Percentiles rank a stretch among this genome's conserved stretches.
These are phyloP conservation scores for Moesziomyces antarcticus DNA, from an alignment of 1,284 basidiomycete genomes.

Conservation along the genomic window DNA sequence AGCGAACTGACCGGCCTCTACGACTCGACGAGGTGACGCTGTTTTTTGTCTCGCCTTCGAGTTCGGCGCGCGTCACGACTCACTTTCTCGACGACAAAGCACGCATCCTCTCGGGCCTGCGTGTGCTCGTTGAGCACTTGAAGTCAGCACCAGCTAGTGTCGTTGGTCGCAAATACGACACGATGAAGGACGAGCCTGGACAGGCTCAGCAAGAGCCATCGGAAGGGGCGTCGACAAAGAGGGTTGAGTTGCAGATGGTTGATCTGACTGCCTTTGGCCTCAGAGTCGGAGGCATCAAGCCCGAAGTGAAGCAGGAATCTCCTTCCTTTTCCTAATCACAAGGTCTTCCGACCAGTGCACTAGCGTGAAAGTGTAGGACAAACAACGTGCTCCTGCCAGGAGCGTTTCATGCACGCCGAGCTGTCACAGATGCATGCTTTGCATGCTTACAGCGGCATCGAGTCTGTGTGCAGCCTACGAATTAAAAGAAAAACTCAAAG, in stretches of 20 bases:
- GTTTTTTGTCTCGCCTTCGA: conserved; percentile 55
- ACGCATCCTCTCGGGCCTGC: conserved; percentile 42
- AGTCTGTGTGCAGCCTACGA: too few relatives aligned
- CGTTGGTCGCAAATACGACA: not conserved
- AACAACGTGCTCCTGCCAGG: not conserved
- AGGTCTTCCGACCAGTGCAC: not conserved
- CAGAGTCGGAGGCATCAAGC: not conserved
- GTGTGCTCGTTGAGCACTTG: conserved; percentile 15
- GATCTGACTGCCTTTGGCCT: conserved; percentile 7
- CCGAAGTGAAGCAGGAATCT: not conserved
- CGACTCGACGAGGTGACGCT: conserved; percentile 30
- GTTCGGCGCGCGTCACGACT: conserved; percentile 61
- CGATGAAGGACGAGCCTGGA: not conserved
- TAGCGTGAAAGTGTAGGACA: not conserved
- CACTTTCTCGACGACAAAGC: conserved; percentile 59
- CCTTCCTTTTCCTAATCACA: not conserved
- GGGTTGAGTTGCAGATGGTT: conserved; percentile 19
- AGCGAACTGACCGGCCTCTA: not conserved
- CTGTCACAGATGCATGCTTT: conserved; percentile 32
- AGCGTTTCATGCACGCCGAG: conserved; percentile 16
- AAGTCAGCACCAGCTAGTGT: not conserved
- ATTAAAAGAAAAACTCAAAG: not conserved
- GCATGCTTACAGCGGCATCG: conserved; percentile 6
- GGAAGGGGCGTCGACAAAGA: not conserved
- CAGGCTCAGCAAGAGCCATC: not conserved